A percentile compares a stretch with the other conserved stretches of the same genome.
phyloP scores from a whole-genome alignment of 2,329 filamentous ascomycete genomes.

The Fusarium sp. region DNA sequence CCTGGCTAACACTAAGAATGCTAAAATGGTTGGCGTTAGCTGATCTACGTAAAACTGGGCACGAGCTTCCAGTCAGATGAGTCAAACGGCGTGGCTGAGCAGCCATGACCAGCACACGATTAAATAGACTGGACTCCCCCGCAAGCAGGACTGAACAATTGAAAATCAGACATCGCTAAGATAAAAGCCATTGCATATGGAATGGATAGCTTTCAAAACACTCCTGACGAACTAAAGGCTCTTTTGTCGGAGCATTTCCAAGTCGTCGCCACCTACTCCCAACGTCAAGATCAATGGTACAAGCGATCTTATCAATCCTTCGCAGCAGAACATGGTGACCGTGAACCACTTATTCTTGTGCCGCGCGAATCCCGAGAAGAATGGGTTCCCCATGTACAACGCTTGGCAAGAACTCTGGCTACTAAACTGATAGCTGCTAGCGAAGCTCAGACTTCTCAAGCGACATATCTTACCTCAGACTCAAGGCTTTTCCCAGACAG shows the following conservation, averaged over 20 bases:
- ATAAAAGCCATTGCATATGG: no score
- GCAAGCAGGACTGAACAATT: not conserved
- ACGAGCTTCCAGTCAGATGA: not conserved
- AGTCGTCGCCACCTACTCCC: not conserved
- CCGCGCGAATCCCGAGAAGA: not conserved
- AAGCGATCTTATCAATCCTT: constrained; percentile 7
- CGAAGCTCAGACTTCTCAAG: not conserved
- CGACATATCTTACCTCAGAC: accelerated
- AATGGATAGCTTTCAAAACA: accelerated
- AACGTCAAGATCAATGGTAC: constrained; percentile 19
- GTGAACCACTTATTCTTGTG: not conserved
- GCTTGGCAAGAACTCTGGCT: not conserved
- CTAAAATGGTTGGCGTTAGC: not conserved
- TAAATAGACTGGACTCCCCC: not conserved
- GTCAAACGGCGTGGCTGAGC: constrained; percentile 5
- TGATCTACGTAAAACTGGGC: not conserved
- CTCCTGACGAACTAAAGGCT: not conserved
- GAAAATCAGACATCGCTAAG: no score
- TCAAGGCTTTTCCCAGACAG: not conserved
- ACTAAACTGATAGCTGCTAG: accelerated
- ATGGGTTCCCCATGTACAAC: not conserved
- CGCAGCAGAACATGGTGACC: accelerated
- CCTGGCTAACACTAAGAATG: not conserved
- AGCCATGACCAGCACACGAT: not conserved
- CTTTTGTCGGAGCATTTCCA: not conserved